Evolutionary conservation across 805 yeast genomes (phyloP).

Genomic region (Millerozyma acaciae): DNA sequence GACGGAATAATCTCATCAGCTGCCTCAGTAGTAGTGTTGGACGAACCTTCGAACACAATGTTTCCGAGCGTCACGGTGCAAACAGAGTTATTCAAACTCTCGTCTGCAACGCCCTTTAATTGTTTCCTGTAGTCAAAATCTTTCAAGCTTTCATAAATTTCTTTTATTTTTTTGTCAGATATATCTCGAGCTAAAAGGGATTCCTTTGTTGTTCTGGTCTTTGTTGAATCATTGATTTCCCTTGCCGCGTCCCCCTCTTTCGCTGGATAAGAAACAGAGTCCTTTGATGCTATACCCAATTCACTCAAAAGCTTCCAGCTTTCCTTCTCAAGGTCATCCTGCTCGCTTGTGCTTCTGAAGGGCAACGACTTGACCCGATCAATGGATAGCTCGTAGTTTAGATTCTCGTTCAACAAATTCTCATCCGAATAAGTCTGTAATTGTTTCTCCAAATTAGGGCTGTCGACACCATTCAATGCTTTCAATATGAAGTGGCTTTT

Average conservation of each 20-base stretch:
- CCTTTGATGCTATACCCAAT: slow-evolving; percentile 11
- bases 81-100: slow-evolving; percentile 20
- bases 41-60: slow-evolving; percentile 23
- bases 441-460: slow-evolving; percentile 2
- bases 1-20: slow-evolving; percentile 8
- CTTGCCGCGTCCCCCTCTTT: too few species aligned
- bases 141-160: slow-evolving; percentile 20
- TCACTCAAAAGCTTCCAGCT: slow-evolving; percentile 17
- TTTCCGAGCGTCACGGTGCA: slow-evolving; percentile 40
- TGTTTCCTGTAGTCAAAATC: slow-evolving; percentile 22
- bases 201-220: not conserved
- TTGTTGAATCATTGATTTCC: not conserved
- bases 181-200: slow-evolving; percentile 2
- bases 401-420: slow-evolving; percentile 6
- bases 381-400: slow-evolving; percentile 11
- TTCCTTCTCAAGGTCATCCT: slow-evolving; percentile 7
- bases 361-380: slow-evolving; percentile 15
- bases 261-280: not conserved
- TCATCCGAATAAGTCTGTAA: slow-evolving; percentile 14
- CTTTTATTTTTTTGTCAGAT: slow-evolving; percentile 13
- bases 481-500: slow-evolving; percentile 14
- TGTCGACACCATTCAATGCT: slow-evolving; percentile 1
- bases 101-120: slow-evolving; percentile 18
- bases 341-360: slow-evolving; percentile 3
- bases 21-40: not conserved